Evolutionary conservation across 2,329 filamentous ascomycete species (phyloP).

Genomic region (Botryotinia convoluta): DNA sequence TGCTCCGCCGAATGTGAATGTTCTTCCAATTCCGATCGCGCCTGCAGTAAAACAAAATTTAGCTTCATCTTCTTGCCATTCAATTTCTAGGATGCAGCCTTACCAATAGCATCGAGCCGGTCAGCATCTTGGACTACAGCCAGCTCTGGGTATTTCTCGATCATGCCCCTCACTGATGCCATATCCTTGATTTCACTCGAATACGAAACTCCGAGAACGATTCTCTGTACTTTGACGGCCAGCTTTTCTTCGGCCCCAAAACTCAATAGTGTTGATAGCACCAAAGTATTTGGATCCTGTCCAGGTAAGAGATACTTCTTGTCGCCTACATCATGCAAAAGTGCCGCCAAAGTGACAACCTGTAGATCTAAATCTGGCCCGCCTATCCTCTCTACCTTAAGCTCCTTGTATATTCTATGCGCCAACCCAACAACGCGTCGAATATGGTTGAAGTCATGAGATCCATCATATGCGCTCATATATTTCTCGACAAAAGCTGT

Average conservation of each 20-base stretch:
- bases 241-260: slow-evolving; percentile 58
- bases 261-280: slow-evolving; percentile 56
- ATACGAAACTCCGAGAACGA: slow-evolving; percentile 80
- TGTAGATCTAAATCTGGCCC: slow-evolving; percentile 52
- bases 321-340: slow-evolving; percentile 89
- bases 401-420: slow-evolving; percentile 39
- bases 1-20: slow-evolving; percentile 75
- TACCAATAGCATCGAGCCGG: slow-evolving; percentile 75
- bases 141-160: slow-evolving; percentile 67
- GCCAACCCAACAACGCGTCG: slow-evolving; percentile 74
- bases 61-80: background rate
- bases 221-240: slow-evolving; percentile 65
- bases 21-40: slow-evolving; percentile 77
- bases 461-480: slow-evolving; percentile 78
- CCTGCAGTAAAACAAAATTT: slow-evolving; percentile 44
- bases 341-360: slow-evolving; percentile 60
- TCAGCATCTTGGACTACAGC: slow-evolving; percentile 92
- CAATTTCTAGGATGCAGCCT: background rate
- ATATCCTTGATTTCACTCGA: slow-evolving; percentile 70
- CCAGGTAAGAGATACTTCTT: slow-evolving; percentile 46
- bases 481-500: slow-evolving; percentile 65
- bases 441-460: slow-evolving; percentile 86
- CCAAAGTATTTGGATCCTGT: slow-evolving; percentile 55
- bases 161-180: slow-evolving; percentile 53
- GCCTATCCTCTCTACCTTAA: slow-evolving; percentile 28